Base-by-base conservation (phyloP, 352 stramenopile species). In the Phytophthora pluvialis region DNA sequence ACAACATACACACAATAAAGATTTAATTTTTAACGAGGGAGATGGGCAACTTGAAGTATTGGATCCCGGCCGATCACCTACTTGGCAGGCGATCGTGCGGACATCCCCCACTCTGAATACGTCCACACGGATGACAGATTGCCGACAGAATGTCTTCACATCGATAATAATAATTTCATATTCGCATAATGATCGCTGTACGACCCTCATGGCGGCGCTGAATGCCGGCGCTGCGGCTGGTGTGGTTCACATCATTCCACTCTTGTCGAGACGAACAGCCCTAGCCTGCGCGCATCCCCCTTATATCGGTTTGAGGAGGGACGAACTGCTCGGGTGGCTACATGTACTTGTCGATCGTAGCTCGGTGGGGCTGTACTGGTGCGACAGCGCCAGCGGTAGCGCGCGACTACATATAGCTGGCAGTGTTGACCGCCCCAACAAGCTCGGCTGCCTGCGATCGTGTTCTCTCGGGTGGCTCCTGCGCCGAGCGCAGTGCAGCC, bases 271-370 rank as follows among this genome's bases (percentile, higher is more conserved):
- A 2, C 21, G 21, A 21, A 21, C 21, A 21, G 21, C 21, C 21
- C 21, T 21, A 21, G 21, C 21, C 21, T 31, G 8, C 25, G 36
- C 47, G n/a, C 62, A 70, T 70, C 62, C 42, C 32, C 44, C 33
- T 60, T 70, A 39, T 58, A 67, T 72, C 57, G 57, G 15, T 67
- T 67, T 67, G 28, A 51, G 43, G 26, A 45, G 57, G 64, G 49
- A n/a, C n/a, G n/a, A n/a, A n/a, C n/a, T n/a, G n/a, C n/a, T 6
- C 3, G 35, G n/a, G 28, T 49, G 45, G 36, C 26, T 21, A 46
- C 33, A n/a, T n/a, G n/a, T n/a, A 46, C 28, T 25, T 59, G 36
- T 35, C 33, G 18, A 40, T 38, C 18, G 42, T 33, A 52, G 25
- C 45, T 64, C 54, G 45, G 56, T 56, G 56, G n/a, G 36, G 10